Percentiles rank a stretch among this genome's conserved stretches.
Evolutionary conservation across 202 grass and related monocot species (phyloP).

Genomic region (Panicum virgatum): DNA sequence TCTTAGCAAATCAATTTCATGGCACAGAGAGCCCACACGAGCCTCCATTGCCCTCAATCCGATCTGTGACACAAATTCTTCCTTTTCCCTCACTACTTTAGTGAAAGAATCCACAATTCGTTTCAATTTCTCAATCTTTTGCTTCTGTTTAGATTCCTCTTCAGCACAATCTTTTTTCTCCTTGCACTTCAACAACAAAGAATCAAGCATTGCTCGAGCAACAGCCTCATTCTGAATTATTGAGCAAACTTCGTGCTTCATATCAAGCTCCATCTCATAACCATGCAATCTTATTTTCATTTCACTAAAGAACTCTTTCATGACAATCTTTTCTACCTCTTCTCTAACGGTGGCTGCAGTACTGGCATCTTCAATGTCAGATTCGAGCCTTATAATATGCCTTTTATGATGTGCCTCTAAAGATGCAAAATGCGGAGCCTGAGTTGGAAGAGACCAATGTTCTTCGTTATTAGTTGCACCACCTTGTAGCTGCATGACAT

Average conservation of each 20-base stretch:
- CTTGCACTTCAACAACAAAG: constrained; percentile 27
- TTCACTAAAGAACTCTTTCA: constrained; percentile 50
- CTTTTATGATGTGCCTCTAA: constrained; percentile 15
- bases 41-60: constrained; percentile 39
- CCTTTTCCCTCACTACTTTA: constrained; percentile 49
- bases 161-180: constrained; percentile 33
- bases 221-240: constrained; percentile 47
- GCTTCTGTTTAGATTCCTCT: constrained; percentile 35
- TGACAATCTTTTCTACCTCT: constrained; percentile 42
- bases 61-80: constrained; percentile 45
- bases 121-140: constrained; percentile 56
- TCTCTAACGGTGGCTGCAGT: constrained; percentile 43
- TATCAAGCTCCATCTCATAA: constrained; percentile 45
- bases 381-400: constrained; percentile 36
- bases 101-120: constrained; percentile 38
- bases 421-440: constrained; percentile 29
- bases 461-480: constrained; percentile 34
- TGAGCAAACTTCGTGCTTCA: constrained; percentile 46
- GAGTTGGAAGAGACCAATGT: not conserved
- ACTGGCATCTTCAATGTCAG: constrained; percentile 49
- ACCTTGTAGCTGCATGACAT: constrained; percentile 41
- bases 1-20: constrained; percentile 50
- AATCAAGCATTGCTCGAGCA: constrained; percentile 48
- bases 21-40: constrained; percentile 35
- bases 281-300: constrained; percentile 35